These are phyloP conservation scores for Citrullus mucosospermus DNA, from an alignment of 306 rosid genomes.

Conservation along the genomic window DNA sequence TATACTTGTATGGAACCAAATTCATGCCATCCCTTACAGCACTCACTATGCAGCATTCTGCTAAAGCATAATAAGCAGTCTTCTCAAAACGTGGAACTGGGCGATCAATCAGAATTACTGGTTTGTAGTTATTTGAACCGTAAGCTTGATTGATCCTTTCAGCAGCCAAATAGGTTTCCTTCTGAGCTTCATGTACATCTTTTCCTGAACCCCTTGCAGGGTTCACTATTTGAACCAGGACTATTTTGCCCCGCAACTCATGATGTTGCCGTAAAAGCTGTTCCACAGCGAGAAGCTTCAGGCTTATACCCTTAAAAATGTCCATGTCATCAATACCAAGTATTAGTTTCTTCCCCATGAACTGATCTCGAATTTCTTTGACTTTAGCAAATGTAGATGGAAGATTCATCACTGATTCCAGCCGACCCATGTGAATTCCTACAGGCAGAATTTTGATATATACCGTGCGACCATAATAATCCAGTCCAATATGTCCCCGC, in stretches of 20 bases:
- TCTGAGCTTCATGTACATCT: conserved; percentile 12
- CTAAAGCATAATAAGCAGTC: conserved; percentile 17
- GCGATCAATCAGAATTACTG: conserved; percentile 14
- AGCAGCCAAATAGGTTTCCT: conserved; percentile 10
- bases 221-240: conserved; percentile 15
- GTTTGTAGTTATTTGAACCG: conserved; percentile 12
- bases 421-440: conserved; percentile 15
- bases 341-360: conserved; percentile 15
- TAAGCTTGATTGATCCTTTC: conserved; percentile 14
- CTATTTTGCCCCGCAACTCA: conserved; percentile 9
- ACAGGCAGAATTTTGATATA: conserved; percentile 15
- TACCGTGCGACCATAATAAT: conserved; percentile 15
- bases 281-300: conserved; percentile 14
- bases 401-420: conserved; percentile 15
- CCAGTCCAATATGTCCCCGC: conserved; percentile 18
- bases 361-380: conserved; percentile 11
- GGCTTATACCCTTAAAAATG: conserved; percentile 16
- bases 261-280: conserved; percentile 15
- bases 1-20: conserved; percentile 17
- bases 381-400: conserved; percentile 13
- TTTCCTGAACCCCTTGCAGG: conserved; percentile 18
- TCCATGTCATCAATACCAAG: conserved; percentile 19
- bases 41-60: conserved; percentile 17
- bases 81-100: conserved; percentile 14
- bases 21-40: conserved; percentile 19